Evolutionary conservation across 768 basidiomycete genomes (phyloP), one percentile per base, ranked within the genome.

Genomic region (Leucocoprinus birnbaumii): DNA sequence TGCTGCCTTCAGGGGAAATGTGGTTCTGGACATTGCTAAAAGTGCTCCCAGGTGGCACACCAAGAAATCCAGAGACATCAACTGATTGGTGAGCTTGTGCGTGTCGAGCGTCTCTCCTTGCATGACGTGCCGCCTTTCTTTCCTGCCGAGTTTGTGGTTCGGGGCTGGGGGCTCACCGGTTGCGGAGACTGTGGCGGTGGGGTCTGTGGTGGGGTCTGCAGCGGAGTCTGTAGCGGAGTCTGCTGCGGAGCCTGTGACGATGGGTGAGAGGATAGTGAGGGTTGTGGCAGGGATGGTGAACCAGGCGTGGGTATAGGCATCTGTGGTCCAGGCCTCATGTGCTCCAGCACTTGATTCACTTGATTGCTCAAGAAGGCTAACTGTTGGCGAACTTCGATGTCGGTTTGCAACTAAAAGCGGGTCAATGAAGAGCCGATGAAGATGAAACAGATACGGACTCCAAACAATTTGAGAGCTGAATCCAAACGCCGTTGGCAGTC

Each of bases 321-420:
- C 31, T 31, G 31, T 11, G 31, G 31, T 31, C 6, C 6, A 11
- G 31, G 31, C 31, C 11, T 31, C 31, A 38, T 16, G 9, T 51
- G 22, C 13, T 47, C 24, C 11, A 53, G 22, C 21, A 53, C 16
- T 26, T 25, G 34, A 6, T 44, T 22, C 26, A 53, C 14, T 14
- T 53, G 22, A 5, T 24, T 16, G n/a, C 37, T 24, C 22, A 53
- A 10, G 2, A 16, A 11, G 0, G 52, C 35, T 4, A 53, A n/a
- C 19, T 46, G 43, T 35, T 55, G 18, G 10, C 41, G 48, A 18
- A 55, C 21, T 49, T 49, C 54, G 13, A 55, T 48, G 43, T 53
- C 42, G n/a, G 27, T 21, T 53, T 53, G 51, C 13, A 53, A 21
- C 51, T 53, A 37, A 26, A 18, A 3, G 21, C 4, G n/a, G 24